Evolutionary conservation across 371 early-diverging fungal species (phyloP), one percentile per base, ranked within the genome.

Genomic region (Cokeromyces recurvatus): DNA sequence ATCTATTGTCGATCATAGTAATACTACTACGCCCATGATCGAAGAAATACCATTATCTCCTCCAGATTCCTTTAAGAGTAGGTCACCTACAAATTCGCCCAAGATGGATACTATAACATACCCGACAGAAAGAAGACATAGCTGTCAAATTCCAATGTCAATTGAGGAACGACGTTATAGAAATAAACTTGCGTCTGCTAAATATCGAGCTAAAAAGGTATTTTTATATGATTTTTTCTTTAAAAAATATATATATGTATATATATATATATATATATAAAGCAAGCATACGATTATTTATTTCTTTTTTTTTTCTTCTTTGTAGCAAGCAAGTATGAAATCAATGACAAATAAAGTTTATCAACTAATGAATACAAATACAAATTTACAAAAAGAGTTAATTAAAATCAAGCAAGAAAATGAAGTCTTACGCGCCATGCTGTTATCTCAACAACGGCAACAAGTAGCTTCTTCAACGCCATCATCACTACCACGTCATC

Each of bases 191-290:
- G 59, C 59, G 20, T 59, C 59, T 21, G 59, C 59, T 14, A 59
- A 59, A 49, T 59, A 59, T 17, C 37, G 59, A 11, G 59, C 59
- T 11, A 53, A 53, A 22, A 59, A 59, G 55, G 55, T 55, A 44
- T 31, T 25, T 3, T 20, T 7, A 31, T 34, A 10, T 27, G 29
- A 7, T 11, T 27, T 11, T 7, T 27, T 27, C 7, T 27, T 7
- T 27, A 11, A 27, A 7, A 5, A 27, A 27, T 27, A 27, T 5
- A 42, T 8, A 42, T 17, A 22, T 19, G 23, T 43, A 32, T 21
- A 31, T 21, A n/a, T 17, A 17, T 23, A 2, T 11, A 23, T 23
- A 21, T 24, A n/a, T n/a, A n/a, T n/a, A n/a, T n/a, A n/a, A n/a
- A n/a, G n/a, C n/a, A n/a, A n/a, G n/a, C n/a, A n/a, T n/a, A n/a